A percentile compares a stretch with the other conserved stretches of the same genome.
phyloP scores from a whole-genome alignment of 352 stramenopile genomes.

The Phytophthora pluvialis region DNA sequence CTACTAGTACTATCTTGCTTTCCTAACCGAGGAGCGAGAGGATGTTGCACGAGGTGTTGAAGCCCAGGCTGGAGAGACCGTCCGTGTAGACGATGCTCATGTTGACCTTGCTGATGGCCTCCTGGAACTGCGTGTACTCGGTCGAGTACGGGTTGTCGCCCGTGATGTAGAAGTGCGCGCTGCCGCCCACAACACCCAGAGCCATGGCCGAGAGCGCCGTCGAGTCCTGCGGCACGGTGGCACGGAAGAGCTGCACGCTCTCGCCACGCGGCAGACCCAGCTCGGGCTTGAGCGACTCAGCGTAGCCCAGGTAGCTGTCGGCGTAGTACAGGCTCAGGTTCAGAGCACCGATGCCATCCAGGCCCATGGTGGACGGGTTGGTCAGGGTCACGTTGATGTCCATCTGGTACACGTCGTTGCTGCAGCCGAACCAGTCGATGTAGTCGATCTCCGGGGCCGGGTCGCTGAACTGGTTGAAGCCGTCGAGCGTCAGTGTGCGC shows the following conservation, averaged over 20 bases:
- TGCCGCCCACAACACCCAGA: conserved; percentile 39
- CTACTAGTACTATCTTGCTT: conserved; percentile 18
- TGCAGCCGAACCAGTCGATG: conserved; percentile 59
- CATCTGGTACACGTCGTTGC: conserved; percentile 50
- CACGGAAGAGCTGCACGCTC: conserved; percentile 55
- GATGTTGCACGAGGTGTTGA: conserved; percentile 48
- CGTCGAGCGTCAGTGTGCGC: conserved; percentile 49
- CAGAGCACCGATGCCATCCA: conserved; percentile 65
- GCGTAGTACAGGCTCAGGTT: conserved; percentile 77
- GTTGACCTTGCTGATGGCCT: conserved; percentile 55
- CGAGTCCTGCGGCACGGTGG: conserved; percentile 46
- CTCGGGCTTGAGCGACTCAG: conserved; percentile 48
- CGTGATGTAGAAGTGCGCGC: conserved; percentile 60
- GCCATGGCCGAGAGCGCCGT: conserved; percentile 48
- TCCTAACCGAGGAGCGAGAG: conserved; percentile 38
- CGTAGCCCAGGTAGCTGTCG: conserved; percentile 68
- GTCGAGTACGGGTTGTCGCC: conserved; percentile 60
- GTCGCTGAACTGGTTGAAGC: conserved; percentile 64
- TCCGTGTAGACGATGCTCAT: conserved; percentile 73
- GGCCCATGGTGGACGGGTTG: conserved; percentile 53
- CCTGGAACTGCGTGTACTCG: conserved; percentile 42
- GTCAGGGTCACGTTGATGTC: conserved; percentile 69
- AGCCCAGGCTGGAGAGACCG: conserved; percentile 42
- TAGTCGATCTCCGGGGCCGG: conserved; percentile 55
- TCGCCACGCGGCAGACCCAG: conserved; percentile 58